Conservation (phyloP, 164 flowering plant species). For the Stephania cephalantha region DNA sequence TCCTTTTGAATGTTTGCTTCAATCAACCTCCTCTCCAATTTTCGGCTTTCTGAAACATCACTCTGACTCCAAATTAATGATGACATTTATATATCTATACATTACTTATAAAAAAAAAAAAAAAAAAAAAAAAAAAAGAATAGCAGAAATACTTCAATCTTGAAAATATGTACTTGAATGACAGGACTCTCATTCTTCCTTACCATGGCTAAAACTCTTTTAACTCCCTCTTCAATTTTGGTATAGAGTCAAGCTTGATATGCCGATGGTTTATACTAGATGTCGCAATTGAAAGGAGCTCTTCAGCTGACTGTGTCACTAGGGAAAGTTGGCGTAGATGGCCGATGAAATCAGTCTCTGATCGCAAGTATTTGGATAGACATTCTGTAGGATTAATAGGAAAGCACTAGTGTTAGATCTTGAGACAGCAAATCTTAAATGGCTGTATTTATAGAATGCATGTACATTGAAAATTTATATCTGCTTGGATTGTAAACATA, state of each 20-base stretch:
- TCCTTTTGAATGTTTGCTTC: too few relatives aligned
- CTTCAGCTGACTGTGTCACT: conserved; percentile 50
- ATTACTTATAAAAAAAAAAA: conserved; percentile 1
- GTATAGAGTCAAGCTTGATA: conserved; percentile 3
- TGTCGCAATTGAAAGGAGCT: conserved; percentile 33
- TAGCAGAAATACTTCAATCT: background rate
- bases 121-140: background rate
- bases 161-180: background rate
- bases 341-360: conserved; percentile 25
- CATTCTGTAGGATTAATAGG: conserved; percentile 26
- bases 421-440: background rate
- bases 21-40: too few relatives aligned
- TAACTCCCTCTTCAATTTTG: background rate
- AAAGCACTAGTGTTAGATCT: background rate
- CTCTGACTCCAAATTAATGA: background rate
- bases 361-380: conserved; percentile 13
- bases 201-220: background rate
- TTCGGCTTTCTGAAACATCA: too few relatives aligned
- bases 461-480: conserved; percentile 15
- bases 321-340: conserved; percentile 31
- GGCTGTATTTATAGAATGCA: background rate
- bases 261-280: conserved; percentile 5
- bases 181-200: background rate
- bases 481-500: background rate
- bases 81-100: background rate